Conservation (phyloP, 148 eudicot genomes). For the Persicaria maculosa region DNA sequence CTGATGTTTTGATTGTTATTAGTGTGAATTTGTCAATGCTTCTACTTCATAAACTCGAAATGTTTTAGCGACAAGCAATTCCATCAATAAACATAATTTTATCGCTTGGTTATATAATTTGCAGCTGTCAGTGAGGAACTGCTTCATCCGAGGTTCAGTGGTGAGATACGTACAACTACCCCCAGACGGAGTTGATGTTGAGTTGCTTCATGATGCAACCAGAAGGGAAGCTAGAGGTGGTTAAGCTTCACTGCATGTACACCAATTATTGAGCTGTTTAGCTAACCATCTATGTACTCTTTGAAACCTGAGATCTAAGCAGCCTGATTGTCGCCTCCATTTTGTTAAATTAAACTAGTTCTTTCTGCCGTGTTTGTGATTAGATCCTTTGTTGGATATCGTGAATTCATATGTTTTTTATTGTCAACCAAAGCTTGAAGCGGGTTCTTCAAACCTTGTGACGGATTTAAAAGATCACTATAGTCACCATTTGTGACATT, state of each 20-base stretch:
- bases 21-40: too few species aligned
- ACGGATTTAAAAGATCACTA: too few species aligned
- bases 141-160: slow-evolving; percentile 97
- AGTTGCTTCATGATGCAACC: slow-evolving; percentile 95
- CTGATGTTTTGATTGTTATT: too few species aligned
- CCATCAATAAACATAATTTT: too few species aligned
- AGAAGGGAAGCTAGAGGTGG: slow-evolving; percentile 99
- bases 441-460: too few species aligned
- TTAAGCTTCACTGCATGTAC: slow-evolving; percentile 16
- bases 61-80: too few species aligned
- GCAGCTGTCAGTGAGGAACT: slow-evolving; percentile 96
- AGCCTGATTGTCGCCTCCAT: background rate
- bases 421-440: background rate
- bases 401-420: background rate
- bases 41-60: too few species aligned
- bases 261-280: background rate
- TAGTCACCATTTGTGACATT: too few species aligned
- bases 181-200: slow-evolving; percentile 93
- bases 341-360: background rate
- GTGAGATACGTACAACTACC: slow-evolving; percentile 96
- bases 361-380: background rate
- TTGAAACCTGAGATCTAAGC: background rate
- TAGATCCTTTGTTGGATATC: background rate
- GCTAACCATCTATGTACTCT: background rate
- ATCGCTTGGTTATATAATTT: slow-evolving; percentile 7